Evolutionary conservation across 1,284 basidiomycete genomes (phyloP), one percentile per base, ranked within the genome.

Genomic region (Apiotrichum mycotoxinovorans): DNA sequence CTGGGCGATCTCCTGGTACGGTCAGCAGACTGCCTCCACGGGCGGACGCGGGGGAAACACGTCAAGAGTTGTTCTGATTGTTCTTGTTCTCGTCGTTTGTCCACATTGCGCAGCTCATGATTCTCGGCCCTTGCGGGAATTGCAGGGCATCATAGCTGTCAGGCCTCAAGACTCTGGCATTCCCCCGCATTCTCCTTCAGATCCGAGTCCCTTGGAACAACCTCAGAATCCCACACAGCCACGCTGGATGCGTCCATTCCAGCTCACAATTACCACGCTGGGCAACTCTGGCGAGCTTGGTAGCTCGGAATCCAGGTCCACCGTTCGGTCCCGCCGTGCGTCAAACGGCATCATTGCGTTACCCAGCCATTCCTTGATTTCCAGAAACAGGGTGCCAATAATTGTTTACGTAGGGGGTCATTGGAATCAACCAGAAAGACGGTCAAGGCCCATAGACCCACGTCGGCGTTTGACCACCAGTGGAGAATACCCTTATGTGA

Each of bases 1-100:
- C 68, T 83, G 75, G 10, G 81, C 78, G 62, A 83, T 76, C 61
- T 82, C 76, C 77, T 78, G 51, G 3, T 10, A 2, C 12, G 30
- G 42, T 45, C 23, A 42, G 44, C 48, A 3, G 22, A n/a, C 25
- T 11, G n/a, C n/a, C n/a, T n/a, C n/a, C n/a, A n/a, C n/a, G n/a
- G n/a, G n/a, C n/a, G n/a, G n/a, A n/a, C n/a, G n/a, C n/a, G n/a
- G n/a, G n/a, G n/a, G n/a, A n/a, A n/a, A n/a, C n/a, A n/a, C n/a
- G n/a, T n/a, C n/a, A n/a, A n/a, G n/a, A n/a, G n/a, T n/a, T n/a
- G n/a, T n/a, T n/a, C n/a, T n/a, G n/a, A 5, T 30, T 12, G 30
- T 30, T 30, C 30, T 30, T 12, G 30, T 30, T 40, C 37, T 25
- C 35, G 20, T 37, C 38, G 25, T 12, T 27, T 22, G 14, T 14